Evolutionary conservation across 768 basidiomycete genomes (phyloP), one percentile per base, ranked within the genome.

Genomic region (Hygrophoropsis aurantiaca): DNA sequence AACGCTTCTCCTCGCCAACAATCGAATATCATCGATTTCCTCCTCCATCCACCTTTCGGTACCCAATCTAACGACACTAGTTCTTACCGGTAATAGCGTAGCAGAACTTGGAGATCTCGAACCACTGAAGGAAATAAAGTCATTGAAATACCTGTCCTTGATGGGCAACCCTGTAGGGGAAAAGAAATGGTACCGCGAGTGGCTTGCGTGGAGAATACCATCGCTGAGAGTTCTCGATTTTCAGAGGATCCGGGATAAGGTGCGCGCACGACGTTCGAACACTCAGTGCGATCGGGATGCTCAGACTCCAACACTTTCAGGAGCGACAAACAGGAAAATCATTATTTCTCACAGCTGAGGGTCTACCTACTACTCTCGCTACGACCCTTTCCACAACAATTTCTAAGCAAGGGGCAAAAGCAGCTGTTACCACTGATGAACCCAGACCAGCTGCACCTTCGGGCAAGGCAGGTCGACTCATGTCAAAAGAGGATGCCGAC

Each of bases 171-270:
- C 93, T 46, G 89, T 94, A 25, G 73, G 78, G 64, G 87, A 93
- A 74, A 89, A 88, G 78, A 90, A 92, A 81, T 90, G 87, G 83
- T 95, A 94, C 75, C 88, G 91, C 74, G 90, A 92, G 74, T 95
- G 92, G 92, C 81, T 94, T 75, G 83, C 89, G 58, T 92, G 83
- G 82, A 82, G 85, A 73, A 76, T 92, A 75, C 83, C 86, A 67
- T 78, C 80, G 63, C 79, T 95, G 63, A 84, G 93, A 79, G 88
- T 92, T 72, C 77, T 95, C 64, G 92, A 95, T 80, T 95, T 90
- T 72, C 88, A 92, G 78, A 84, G 92, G 71, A 89, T 95, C 60
- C 84, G 87, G 66, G 91, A 94, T 68, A 92, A 93, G 83, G 92
- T 93, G 74, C 75, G 85, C 73, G 68, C 66, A 71, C 66, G 66